Evolutionary conservation across 208 protist species (phyloP).

Genomic region (Trypanosoma mega): DNA sequence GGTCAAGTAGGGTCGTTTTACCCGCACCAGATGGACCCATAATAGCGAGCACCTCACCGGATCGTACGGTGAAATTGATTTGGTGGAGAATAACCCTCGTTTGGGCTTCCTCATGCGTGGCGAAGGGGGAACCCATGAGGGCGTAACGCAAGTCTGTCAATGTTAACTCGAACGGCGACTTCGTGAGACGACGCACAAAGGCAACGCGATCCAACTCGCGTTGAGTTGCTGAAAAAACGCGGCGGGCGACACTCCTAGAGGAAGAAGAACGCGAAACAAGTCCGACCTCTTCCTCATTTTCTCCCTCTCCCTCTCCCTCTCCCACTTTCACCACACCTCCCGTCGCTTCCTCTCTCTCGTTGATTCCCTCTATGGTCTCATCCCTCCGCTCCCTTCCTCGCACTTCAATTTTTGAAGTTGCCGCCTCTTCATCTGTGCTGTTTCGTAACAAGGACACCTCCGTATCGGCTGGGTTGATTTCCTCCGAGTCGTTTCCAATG

Average conservation of each 20-base stretch:
- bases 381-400: too few relatives aligned
- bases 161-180: constrained; percentile 50
- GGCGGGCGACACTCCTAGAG: constrained; percentile 18
- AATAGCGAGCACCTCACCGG: constrained; percentile 85
- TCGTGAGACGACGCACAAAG: constrained; percentile 36
- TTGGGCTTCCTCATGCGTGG: constrained; percentile 29
- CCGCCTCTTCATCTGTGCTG: too few relatives aligned
- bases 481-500: too few relatives aligned
- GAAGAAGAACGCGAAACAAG: background rate
- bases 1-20: constrained; percentile 90
- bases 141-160: constrained; percentile 63
- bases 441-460: too few relatives aligned
- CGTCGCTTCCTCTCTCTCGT: background rate
- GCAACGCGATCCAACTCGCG: constrained; percentile 35
- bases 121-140: constrained; percentile 41
- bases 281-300: constrained; percentile 1
- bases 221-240: constrained; percentile 21
- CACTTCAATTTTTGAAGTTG: too few relatives aligned
- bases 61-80: constrained; percentile 72
- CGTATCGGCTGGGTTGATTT: too few relatives aligned
- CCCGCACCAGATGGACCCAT: constrained; percentile 89
- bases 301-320: background rate
- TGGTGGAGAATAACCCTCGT: constrained; percentile 59
- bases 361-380: too few relatives aligned
- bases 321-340: background rate